phyloP scores from a whole-genome alignment of 1,284 basidiomycete species.

The Ceratobasidium sp. region DNA sequence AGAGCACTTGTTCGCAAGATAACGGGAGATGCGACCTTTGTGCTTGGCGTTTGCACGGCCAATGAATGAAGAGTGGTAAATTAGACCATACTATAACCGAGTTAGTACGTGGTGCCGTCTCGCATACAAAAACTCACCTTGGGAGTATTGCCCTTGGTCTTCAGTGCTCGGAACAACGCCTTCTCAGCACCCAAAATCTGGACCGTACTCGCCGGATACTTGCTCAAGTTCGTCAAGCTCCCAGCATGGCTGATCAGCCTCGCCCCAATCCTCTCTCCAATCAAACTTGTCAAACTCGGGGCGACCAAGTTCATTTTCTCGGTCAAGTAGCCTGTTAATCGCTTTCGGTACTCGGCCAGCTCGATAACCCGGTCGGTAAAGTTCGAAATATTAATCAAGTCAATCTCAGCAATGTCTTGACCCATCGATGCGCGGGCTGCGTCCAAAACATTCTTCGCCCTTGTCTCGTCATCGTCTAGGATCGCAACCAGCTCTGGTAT shows the following conservation, averaged over 20 bases:
- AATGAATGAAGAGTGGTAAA: conserved; percentile 96
- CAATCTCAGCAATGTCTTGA: conserved; percentile 88
- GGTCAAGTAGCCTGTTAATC: conserved; percentile 85
- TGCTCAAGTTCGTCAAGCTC: conserved; percentile 94
- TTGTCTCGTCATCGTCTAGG: conserved; percentile 84
- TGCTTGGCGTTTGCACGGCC: conserved; percentile 93
- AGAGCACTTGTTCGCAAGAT: conserved; percentile 98
- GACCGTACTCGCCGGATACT: conserved; percentile 97
- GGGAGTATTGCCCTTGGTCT: conserved; percentile 98
- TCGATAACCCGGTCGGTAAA: conserved; percentile 93
- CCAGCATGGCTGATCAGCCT: conserved; percentile 98
- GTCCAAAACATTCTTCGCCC: conserved; percentile 94
- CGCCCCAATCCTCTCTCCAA: conserved; percentile 95
- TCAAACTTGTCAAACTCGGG: conserved; percentile 91
- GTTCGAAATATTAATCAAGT: conserved; percentile 94
- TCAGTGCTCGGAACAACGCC: conserved; percentile 95
- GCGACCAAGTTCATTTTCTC: conserved; percentile 99
- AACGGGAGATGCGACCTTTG: conserved; percentile 97
- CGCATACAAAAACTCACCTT: conserved; percentile 65
- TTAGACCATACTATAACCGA: conserved; percentile 77
- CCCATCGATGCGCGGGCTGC: conserved; percentile 97
- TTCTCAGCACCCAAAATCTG: conserved; percentile 99
- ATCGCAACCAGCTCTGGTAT: conserved; percentile 84
- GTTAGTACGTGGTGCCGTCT: conserved; percentile 10
- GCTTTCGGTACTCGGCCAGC: conserved; percentile 93